Evolutionary conservation across 345 rosid genomes (phyloP).

Genomic region (Heritiera littoralis): DNA sequence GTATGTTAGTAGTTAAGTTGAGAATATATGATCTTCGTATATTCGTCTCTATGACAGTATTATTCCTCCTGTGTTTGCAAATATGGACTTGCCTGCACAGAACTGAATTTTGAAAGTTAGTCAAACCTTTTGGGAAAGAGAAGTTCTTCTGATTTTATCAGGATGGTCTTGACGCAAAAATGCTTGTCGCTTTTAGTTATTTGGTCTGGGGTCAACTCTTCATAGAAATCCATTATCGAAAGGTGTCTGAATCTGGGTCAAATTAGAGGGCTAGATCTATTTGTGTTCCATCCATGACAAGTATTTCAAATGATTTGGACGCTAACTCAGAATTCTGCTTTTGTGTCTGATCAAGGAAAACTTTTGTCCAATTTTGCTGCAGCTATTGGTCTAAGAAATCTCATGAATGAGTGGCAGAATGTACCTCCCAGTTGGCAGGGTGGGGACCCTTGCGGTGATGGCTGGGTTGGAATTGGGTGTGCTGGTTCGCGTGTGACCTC

Average conservation of each 20-base stretch:
- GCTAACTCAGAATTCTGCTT: not conserved
- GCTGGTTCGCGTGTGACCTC: conserved; percentile 44
- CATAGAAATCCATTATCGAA: not conserved
- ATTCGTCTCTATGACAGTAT: not conserved
- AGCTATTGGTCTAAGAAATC: conserved; percentile 45
- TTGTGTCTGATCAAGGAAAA: not conserved
- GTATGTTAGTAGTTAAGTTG: not conserved
- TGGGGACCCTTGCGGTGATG: conserved; percentile 67
- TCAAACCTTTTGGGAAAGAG: not conserved
- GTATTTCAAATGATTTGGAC: not conserved
- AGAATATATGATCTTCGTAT: not conserved
- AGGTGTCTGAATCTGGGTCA: not conserved
- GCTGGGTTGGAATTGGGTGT: conserved; percentile 76
- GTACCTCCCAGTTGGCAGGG: conserved; percentile 65
- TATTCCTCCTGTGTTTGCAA: not conserved
- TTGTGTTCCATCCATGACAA: not conserved
- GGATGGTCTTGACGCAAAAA: conserved; percentile 6
- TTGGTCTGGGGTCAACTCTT: not conserved
- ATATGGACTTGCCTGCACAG: not conserved
- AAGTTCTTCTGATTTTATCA: not conserved
- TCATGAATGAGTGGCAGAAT: conserved; percentile 48
- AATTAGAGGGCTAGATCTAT: not conserved
- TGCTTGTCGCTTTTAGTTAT: not conserved
- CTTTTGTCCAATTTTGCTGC: conserved; percentile 23
- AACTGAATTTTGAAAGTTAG: not conserved